Conservation (phyloP, 2,329 filamentous ascomycete genomes). For the Dothistroma septosporum region DNA sequence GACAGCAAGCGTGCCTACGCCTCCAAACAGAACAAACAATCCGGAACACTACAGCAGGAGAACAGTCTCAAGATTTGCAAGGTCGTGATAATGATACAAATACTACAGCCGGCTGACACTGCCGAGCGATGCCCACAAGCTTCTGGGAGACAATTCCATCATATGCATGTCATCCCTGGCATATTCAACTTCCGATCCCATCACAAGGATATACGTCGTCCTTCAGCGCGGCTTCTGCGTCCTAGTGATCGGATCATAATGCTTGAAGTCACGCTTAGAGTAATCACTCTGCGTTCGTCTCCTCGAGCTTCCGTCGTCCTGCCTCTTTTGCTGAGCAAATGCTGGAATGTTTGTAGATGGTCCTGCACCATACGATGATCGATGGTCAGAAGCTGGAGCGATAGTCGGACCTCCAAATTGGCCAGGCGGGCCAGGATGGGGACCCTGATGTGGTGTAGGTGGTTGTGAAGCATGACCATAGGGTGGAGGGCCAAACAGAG, state of each 20-base stretch:
- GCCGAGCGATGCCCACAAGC: neutral
- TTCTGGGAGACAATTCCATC: neutral
- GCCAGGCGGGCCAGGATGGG: constrained; percentile 4
- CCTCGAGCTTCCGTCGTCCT: constrained; percentile 14
- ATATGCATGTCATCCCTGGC: neutral
- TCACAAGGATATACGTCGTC: neutral
- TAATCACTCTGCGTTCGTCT: constrained; percentile 14
- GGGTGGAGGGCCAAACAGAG: neutral
- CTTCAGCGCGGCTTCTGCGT: neutral
- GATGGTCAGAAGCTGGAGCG: constrained; percentile 25
- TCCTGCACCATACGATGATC: constrained; percentile 12
- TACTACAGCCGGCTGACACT: neutral
- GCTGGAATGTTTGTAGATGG: constrained; percentile 22
- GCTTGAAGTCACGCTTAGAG: constrained; percentile 1
- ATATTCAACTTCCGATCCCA: neutral
- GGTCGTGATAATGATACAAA: neutral
- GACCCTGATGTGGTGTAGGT: constrained; percentile 6
- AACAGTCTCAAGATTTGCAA: neutral
- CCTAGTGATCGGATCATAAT: neutral
- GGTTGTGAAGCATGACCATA: constrained; percentile 5
- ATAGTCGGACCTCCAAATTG: constrained; percentile 27
- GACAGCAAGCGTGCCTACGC: neutral
- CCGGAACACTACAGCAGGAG: no score
- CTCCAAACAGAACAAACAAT: neutral
- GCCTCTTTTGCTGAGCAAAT: constrained; percentile 29